Conservation (phyloP, 2,329 filamentous ascomycete genomes). For the Monosporascus sp. region DNA sequence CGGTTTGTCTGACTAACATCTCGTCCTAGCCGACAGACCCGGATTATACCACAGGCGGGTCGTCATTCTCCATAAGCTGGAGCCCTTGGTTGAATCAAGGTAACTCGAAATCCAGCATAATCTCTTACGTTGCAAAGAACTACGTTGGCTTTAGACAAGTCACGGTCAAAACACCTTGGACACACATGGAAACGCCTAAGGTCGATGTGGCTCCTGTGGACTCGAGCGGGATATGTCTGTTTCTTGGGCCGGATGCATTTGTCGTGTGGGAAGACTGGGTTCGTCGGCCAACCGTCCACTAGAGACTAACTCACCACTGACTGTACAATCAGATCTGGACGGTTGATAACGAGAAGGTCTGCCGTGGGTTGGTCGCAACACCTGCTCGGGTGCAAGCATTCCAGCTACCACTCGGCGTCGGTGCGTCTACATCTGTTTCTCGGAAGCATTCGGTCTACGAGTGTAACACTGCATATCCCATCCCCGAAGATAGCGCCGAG, state of each 20-base stretch:
- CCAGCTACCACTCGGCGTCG: constrained; percentile 38
- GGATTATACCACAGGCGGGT: constrained; percentile 43
- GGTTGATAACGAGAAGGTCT: constrained; percentile 31
- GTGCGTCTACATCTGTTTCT: constrained; percentile 11
- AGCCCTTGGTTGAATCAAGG: constrained; percentile 44
- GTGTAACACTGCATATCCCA: constrained; percentile 44
- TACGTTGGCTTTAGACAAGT: constrained; percentile 52
- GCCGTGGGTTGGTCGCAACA: constrained; percentile 50
- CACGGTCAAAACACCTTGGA: constrained; percentile 33
- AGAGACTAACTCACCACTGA: constrained; percentile 6
- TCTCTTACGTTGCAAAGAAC: constrained; percentile 47
- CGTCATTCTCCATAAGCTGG: constrained; percentile 49
- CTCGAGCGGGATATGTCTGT: constrained; percentile 42
- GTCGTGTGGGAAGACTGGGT: constrained; percentile 51
- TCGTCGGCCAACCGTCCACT: constrained; percentile 12
- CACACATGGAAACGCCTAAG: constrained; percentile 28
- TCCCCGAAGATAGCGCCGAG: constrained; percentile 23
- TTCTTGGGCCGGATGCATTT: constrained; percentile 48
- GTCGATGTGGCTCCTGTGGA: constrained; percentile 38
- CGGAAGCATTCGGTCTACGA: constrained; percentile 34
- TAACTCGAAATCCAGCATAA: constrained; percentile 33
- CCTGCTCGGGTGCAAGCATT: constrained; percentile 47
- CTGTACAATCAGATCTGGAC: constrained; percentile 35
- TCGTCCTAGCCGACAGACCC: constrained; percentile 33
- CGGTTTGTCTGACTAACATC: neutral